phyloP scores from a whole-genome alignment of 805 yeast species.

The Ogataea methanolica region DNA sequence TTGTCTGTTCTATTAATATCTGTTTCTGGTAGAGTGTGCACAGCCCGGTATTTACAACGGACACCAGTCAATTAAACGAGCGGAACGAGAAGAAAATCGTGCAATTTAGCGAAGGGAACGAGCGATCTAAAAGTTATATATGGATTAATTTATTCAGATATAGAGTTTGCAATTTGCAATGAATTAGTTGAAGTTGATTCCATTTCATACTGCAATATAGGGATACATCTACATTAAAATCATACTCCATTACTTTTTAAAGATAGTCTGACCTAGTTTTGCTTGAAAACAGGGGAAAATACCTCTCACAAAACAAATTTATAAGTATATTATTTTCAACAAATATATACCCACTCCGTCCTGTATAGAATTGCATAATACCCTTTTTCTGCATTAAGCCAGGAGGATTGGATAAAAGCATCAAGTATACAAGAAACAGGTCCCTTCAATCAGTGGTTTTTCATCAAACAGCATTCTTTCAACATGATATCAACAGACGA shows the following conservation, averaged over 20 bases:
- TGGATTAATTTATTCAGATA: not conserved
- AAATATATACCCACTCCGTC: too few relatives aligned
- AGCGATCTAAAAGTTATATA: not conserved
- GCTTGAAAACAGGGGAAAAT: too few relatives aligned
- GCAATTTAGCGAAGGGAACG: not conserved
- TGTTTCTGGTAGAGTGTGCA: not conserved
- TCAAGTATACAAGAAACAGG: not conserved
- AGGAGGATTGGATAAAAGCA: not conserved
- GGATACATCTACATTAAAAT: too few relatives aligned
- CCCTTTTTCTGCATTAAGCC: not conserved
- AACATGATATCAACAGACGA: too few relatives aligned
- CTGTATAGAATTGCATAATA: not conserved
- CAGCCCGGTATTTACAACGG: not conserved
- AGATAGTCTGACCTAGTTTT: too few relatives aligned
- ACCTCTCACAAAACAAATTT: too few relatives aligned
- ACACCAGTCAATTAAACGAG: not conserved
- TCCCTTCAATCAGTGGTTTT: too few relatives aligned
- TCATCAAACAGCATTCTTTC: too few relatives aligned
- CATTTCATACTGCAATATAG: not conserved
- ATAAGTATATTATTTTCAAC: too few relatives aligned
- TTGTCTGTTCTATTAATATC: not conserved
- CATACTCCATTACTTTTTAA: too few relatives aligned
- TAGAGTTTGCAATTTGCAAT: not conserved
- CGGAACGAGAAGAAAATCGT: not conserved
- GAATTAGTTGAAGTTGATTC: not conserved